Evolutionary conservation across 495 filamentous ascomycete genomes (phyloP).

Genomic region (Parmelia sp.): DNA sequence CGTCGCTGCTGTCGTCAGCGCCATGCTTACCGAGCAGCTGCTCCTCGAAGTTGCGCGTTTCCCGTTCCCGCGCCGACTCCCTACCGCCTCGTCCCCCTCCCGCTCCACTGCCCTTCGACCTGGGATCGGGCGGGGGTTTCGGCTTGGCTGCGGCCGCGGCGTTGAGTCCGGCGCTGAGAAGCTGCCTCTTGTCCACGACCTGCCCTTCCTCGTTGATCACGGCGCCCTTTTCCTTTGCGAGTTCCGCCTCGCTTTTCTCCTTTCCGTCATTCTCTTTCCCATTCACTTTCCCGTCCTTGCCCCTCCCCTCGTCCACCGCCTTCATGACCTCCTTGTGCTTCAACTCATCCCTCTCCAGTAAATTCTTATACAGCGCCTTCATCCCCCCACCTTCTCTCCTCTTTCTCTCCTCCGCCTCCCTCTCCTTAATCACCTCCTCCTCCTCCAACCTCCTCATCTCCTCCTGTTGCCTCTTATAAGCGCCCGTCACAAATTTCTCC

Average conservation of each 20-base stretch:
- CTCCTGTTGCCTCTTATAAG: constrained; percentile 89
- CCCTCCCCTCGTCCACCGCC: constrained; percentile 58
- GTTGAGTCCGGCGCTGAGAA: constrained; percentile 84
- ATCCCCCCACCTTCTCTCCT: constrained; percentile 66
- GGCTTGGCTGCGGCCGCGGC: constrained; percentile 52
- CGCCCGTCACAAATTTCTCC: constrained; percentile 93
- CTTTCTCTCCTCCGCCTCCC: constrained; percentile 56
- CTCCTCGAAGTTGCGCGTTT: constrained; percentile 80
- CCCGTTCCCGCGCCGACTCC: constrained; percentile 51
- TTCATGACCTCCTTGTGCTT: constrained; percentile 64
- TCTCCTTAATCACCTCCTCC: constrained; percentile 68
- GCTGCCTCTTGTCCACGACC: constrained; percentile 86
- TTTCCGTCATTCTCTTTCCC: constrained; percentile 35
- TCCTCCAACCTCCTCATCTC: constrained; percentile 72
- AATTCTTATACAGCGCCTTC: constrained; percentile 77
- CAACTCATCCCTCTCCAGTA: constrained; percentile 71
- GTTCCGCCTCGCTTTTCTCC: constrained; percentile 63
- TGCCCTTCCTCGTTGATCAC: constrained; percentile 88
- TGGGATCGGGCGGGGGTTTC: constrained; percentile 31
- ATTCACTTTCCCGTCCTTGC: constrained; percentile 31
- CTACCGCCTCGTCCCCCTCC: constrained; percentile 30
- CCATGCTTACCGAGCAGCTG: constrained; percentile 40
- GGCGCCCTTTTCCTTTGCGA: constrained; percentile 63
- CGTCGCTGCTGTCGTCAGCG: constrained; percentile 10
- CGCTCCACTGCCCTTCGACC: constrained; percentile 10